Evolutionary conservation across 371 early-diverging fungal species (phyloP).

Genomic region (Funneliformis caledonium): DNA sequence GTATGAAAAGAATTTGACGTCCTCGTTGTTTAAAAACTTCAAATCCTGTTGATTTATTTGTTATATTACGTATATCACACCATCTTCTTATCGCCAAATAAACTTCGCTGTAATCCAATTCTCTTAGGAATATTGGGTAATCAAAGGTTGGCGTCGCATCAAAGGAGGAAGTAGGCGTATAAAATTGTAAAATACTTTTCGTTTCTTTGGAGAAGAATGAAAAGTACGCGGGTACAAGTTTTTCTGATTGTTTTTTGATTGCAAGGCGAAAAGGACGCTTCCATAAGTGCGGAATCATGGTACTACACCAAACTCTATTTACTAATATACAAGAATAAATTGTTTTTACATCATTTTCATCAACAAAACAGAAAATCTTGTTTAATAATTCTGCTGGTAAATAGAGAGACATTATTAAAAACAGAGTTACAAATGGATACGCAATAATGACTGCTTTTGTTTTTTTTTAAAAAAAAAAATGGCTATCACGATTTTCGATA

Average conservation of each 20-base stretch:
- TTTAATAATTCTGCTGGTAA: neutral
- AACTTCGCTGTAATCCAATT: neutral
- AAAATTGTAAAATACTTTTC: neutral
- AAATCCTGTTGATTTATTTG: neutral
- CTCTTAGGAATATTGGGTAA: neutral
- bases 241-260: neutral
- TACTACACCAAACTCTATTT: constrained; percentile 17
- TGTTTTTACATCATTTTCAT: neutral
- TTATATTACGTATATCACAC: neutral
- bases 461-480: neutral
- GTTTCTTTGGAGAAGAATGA: neutral
- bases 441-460: neutral
- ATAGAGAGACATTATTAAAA: neutral
- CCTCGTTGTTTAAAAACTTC: constrained; percentile 3
- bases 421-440: neutral
- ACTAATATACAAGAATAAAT: constrained; percentile 14
- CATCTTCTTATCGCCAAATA: neutral
- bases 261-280: neutral
- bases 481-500: neutral
- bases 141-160: neutral
- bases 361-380: neutral
- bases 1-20: neutral
- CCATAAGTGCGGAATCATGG: neutral
- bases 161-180: neutral
- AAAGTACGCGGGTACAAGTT: neutral